Conservation (phyloP, 2,329 filamentous ascomycete genomes). For the Aschersonia sp. region DNA sequence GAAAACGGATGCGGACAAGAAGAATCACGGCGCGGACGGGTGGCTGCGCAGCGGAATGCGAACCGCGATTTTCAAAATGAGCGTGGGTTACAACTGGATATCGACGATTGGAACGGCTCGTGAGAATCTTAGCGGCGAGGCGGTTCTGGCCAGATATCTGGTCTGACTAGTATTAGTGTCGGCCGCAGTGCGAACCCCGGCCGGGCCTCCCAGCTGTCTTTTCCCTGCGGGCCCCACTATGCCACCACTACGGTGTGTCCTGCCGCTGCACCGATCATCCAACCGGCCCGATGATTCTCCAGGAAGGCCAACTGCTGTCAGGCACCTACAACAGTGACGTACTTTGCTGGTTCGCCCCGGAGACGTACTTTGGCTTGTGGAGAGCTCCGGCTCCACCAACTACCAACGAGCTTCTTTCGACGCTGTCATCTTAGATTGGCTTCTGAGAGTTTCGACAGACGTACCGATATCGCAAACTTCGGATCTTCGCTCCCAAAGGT, state of each 20-base stretch:
- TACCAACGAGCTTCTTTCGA: not conserved
- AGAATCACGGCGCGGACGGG: no score
- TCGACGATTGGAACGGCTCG: no score
- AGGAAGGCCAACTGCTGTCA: not conserved
- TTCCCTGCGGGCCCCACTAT: not conserved
- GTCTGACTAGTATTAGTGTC: not conserved
- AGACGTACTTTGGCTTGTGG: not conserved
- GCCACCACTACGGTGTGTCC: no score
- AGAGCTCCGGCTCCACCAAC: not conserved
- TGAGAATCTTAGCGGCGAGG: not conserved
- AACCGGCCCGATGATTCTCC: constrained; percentile 6
- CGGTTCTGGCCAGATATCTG: constrained; percentile 7
- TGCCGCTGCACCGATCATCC: not conserved
- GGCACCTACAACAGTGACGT: constrained; percentile 5
- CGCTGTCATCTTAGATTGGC: no score
- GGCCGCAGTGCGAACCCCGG: no score
- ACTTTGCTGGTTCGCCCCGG: not conserved
- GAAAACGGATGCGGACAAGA: not conserved
- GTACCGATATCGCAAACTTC: no score
- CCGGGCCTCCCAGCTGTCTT: no score
- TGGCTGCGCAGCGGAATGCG: not conserved
- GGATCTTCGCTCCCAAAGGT: no score
- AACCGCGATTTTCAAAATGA: not conserved
- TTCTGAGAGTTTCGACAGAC: no score
- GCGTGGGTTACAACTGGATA: not conserved